Evolutionary conservation across 148 eudicot genomes (phyloP), one percentile per base, ranked within the genome.

Genomic region (Rhododendron ferrugineum): DNA sequence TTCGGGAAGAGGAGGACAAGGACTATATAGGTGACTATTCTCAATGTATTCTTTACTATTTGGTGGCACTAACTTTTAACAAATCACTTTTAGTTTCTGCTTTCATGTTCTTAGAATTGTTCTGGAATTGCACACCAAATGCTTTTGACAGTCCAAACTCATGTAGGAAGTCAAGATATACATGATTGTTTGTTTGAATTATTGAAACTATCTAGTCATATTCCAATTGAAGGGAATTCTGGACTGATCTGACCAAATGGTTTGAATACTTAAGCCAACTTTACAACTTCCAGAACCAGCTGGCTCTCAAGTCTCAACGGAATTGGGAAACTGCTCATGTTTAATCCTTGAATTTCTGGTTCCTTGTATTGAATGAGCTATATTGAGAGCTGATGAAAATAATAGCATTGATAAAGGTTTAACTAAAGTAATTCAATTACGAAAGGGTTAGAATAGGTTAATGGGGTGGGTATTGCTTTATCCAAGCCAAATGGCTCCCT

Each of bases 11-110:
- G 70, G 44, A 68, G 30, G 30, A 73, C 23, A 72, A 87, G 50
- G 74, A 87, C 44, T 7, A 54, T 40, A 26, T 50, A 78, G 88
- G 88, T 83, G 79, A 82, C 37, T 73, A 23, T 82, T 82, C 58
- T 75, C 49, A 5, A 20, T 58, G 76, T 5, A 44, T 34, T 26
- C 23, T 42, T 11, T 2, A 37, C 20, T 82, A 23, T 82, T 4
- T 26, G 70, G n/a, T 82, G 20, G 50, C 28, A 62, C 44, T 70
- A 9, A 4, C 49, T 49, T 16, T 47, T 30, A 10, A 26, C 28
- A 46, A 66, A 62, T 26, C 36, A 66, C 26, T 66, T 14, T 34
- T 44, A 82, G 36, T 82, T 11, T 64, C 8, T 82, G 56, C 76
- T 26, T 66, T 52, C 26, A 66, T 66, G 30, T 44, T 8, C 28